Conservation (phyloP, 805 yeast species). For the Wickerhamomyces sydowiorum region DNA sequence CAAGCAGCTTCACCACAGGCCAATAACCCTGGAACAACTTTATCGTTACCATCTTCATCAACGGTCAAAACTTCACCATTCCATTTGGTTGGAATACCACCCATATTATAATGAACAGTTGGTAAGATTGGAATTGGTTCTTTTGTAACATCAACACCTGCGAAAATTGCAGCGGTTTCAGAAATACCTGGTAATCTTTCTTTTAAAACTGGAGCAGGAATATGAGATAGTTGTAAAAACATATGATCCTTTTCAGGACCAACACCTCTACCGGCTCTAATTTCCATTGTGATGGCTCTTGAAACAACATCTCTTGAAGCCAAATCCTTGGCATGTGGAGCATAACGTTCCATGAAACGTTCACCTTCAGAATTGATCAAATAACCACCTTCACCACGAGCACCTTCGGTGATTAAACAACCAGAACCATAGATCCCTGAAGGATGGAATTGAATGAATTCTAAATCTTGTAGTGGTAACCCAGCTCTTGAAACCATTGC, state of each 20-base stretch:
- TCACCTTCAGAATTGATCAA: conserved; percentile 96
- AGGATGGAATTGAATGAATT: conserved; percentile 98
- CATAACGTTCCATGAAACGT: conserved; percentile 99
- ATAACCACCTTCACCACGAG: conserved; percentile 99
- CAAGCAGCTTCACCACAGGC: conserved; percentile 99
- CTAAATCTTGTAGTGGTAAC: conserved; percentile 94
- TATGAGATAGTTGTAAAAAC: conserved; percentile 86
- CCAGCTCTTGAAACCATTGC: conserved; percentile 99
- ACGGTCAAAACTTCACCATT: conserved; percentile 88
- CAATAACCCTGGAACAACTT: conserved; percentile 83
- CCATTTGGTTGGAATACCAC: conserved; percentile 98
- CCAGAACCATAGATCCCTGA: conserved; percentile 99
- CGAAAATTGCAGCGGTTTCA: conserved; percentile 96
- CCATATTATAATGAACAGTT: conserved; percentile 99
- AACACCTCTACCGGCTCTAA: conserved; percentile 98
- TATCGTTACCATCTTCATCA: conserved; percentile 84
- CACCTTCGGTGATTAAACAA: conserved; percentile 98
- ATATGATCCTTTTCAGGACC: conserved; percentile 96
- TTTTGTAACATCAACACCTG: conserved; percentile 99
- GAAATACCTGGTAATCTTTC: conserved; percentile 99
- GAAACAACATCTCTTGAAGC: conserved; percentile 99
- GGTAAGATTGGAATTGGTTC: conserved; percentile 98
- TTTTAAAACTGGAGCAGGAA: conserved; percentile 85
- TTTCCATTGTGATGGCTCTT: conserved; percentile 97
- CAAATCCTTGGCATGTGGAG: conserved; percentile 96